A percentile compares a stretch with the other conserved stretches of the same genome.
Evolutionary conservation across 2,329 filamentous ascomycete species (phyloP).

Genomic region (Diaporthe velutina): DNA sequence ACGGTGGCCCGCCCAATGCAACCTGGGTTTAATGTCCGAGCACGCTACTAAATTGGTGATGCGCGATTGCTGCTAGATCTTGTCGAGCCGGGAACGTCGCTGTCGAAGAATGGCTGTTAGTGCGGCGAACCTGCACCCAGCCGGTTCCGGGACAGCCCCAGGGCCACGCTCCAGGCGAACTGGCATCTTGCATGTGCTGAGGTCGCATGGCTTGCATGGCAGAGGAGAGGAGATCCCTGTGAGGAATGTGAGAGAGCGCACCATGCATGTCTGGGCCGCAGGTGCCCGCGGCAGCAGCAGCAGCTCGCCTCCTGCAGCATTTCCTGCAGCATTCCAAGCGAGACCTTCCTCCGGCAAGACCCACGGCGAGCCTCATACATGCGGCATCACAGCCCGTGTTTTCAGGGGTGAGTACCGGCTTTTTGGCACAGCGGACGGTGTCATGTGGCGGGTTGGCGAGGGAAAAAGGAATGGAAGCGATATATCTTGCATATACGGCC

Average conservation of each 20-base stretch:
- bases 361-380: constrained; percentile 21
- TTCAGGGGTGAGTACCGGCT: constrained; percentile 13
- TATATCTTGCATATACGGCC: neutral
- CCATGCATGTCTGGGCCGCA: neutral
- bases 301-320: neutral
- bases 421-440: neutral
- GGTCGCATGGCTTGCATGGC: constrained; percentile 7
- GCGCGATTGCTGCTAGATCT: constrained; percentile 26
- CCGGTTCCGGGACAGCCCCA: neutral
- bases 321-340: constrained; percentile 16
- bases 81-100: constrained; percentile 1
- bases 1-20: constrained; percentile 21
- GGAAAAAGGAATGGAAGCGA: neutral
- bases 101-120: neutral
- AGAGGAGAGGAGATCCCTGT: neutral
- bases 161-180: neutral
- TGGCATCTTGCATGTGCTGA: constrained; percentile 29
- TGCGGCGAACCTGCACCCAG: constrained; percentile 2
- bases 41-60: constrained; percentile 18
- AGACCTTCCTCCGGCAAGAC: constrained; percentile 2
- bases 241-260: constrained; percentile 1
- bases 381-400: constrained; percentile 28
- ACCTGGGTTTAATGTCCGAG: constrained; percentile 26
- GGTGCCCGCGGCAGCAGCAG: neutral
- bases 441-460: neutral